phyloP scores from a whole-genome alignment of 352 stramenopile species.

The Globisporangium ultimum region DNA sequence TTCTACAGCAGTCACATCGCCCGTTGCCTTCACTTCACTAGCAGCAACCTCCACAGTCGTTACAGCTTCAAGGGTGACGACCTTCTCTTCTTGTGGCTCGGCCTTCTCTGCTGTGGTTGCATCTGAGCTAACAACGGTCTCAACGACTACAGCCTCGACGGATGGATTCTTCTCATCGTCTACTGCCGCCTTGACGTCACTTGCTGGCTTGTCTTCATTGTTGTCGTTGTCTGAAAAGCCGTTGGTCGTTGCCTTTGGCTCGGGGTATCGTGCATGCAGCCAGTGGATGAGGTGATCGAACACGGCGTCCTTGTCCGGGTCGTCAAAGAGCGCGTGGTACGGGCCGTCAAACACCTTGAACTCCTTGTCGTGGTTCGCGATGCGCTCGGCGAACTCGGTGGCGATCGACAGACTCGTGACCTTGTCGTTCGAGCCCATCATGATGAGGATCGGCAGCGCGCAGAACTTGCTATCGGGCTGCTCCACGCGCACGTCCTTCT shows the following conservation, averaged over 20 bases:
- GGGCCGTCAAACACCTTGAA: slow-evolving; percentile 49
- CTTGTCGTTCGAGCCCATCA: slow-evolving; percentile 50
- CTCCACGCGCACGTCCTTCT: slow-evolving; percentile 28
- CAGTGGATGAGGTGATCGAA: slow-evolving; percentile 36
- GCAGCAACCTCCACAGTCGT: too few species aligned
- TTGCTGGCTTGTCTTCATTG: neutral
- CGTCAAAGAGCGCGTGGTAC: slow-evolving; percentile 61
- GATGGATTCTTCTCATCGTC: too few species aligned
- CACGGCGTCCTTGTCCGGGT: slow-evolving; percentile 54
- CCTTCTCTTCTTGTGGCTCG: too few species aligned
- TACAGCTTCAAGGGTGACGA: too few species aligned
- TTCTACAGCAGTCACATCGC: too few species aligned
- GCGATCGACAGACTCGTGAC: slow-evolving; percentile 46
- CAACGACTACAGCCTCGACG: too few species aligned
- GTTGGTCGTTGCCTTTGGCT: neutral
- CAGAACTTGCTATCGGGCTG: slow-evolving; percentile 27
- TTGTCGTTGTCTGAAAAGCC: too few species aligned
- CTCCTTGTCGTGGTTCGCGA: slow-evolving; percentile 50
- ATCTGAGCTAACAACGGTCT: too few species aligned
- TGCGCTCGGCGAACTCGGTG: slow-evolving; percentile 36
- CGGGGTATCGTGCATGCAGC: slow-evolving; percentile 41
- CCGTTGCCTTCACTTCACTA: too few species aligned
- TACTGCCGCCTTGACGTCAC: too few species aligned
- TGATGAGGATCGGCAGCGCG: slow-evolving; percentile 18
- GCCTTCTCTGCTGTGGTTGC: too few species aligned